Conservation (phyloP, 2,329 filamentous ascomycete genomes). For the Escovopsis sp. region DNA sequence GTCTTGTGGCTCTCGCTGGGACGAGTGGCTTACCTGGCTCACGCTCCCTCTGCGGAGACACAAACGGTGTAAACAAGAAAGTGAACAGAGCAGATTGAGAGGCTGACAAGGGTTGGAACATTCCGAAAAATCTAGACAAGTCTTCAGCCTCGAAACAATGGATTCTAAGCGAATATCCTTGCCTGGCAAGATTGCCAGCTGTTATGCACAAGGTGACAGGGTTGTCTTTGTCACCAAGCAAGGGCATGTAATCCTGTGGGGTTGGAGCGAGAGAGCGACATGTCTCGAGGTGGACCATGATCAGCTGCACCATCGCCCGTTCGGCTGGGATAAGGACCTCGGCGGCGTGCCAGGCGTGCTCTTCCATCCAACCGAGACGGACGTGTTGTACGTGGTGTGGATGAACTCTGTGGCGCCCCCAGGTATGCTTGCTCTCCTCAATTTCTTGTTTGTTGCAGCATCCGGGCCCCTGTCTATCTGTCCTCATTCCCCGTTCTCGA, state of each 20-base stretch:
- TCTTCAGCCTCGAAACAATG: conserved; percentile 9
- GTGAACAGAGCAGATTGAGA: too few species aligned
- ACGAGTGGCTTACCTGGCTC: too few species aligned
- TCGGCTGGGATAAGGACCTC: conserved; percentile 1
- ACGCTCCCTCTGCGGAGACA: too few species aligned
- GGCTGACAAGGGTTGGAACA: background rate
- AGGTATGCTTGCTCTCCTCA: conserved; percentile 3
- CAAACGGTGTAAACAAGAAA: too few species aligned
- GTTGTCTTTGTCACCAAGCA: conserved; percentile 10
- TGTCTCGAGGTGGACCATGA: conserved; percentile 8
- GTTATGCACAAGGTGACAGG: conserved; percentile 8
- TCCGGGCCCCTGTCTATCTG: background rate
- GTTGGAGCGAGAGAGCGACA: conserved; percentile 8
- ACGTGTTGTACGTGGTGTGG: conserved; percentile 9
- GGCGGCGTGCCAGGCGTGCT: conserved; percentile 9
- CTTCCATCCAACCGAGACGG: conserved; percentile 8
- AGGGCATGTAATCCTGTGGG: conserved; percentile 10
- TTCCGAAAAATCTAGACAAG: conserved; percentile 7
- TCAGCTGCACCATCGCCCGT: conserved; percentile 1
- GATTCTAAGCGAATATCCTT: conserved; percentile 9
- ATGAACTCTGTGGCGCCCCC: conserved; percentile 2
- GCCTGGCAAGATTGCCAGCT: conserved; percentile 6
- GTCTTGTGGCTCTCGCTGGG: too few species aligned
- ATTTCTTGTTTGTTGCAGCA: background rate
- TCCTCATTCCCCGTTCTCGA: too few species aligned